Conservation (phyloP, 495 filamentous ascomycete species). For the Daldinia loculata region DNA sequence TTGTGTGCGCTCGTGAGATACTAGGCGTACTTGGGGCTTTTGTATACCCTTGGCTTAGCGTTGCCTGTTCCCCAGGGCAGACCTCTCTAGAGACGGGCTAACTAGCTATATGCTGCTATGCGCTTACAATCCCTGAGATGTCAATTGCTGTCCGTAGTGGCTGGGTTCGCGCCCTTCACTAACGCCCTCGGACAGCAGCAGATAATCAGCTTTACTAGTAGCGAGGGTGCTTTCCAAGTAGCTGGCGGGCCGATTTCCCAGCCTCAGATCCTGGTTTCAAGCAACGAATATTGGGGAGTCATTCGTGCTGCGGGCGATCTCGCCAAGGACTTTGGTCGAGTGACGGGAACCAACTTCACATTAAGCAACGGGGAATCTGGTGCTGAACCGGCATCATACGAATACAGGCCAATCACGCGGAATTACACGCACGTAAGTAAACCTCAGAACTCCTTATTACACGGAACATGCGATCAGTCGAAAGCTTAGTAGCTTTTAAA, state of each 20-base stretch:
- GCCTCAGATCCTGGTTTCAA: constrained; percentile 62
- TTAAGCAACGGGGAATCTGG: constrained; percentile 58
- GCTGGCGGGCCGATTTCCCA: constrained; percentile 54
- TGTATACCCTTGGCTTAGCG: background rate
- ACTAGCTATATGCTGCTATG: constrained; percentile 4
- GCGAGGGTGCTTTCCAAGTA: constrained; percentile 53
- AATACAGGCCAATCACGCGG: constrained; percentile 54
- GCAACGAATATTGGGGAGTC: constrained; percentile 71
- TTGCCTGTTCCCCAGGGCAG: background rate
- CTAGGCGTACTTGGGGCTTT: background rate
- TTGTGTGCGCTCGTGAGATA: background rate
- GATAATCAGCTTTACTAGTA: constrained; percentile 60
- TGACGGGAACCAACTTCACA: constrained; percentile 69
- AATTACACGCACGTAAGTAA: constrained; percentile 58
- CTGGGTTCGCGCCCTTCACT: constrained; percentile 39
- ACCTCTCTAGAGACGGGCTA: background rate
- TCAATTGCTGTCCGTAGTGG: constrained; percentile 9
- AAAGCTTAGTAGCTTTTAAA: background rate
- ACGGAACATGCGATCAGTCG: background rate
- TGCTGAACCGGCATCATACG: constrained; percentile 50
- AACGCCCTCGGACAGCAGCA: constrained; percentile 64
- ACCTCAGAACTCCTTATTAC: background rate
- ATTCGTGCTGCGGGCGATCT: constrained; percentile 72
- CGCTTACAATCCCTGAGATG: background rate
- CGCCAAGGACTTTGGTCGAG: constrained; percentile 74